Conservation (phyloP, 1,284 basidiomycete species). For the Sporisorium scitamineum region DNA sequence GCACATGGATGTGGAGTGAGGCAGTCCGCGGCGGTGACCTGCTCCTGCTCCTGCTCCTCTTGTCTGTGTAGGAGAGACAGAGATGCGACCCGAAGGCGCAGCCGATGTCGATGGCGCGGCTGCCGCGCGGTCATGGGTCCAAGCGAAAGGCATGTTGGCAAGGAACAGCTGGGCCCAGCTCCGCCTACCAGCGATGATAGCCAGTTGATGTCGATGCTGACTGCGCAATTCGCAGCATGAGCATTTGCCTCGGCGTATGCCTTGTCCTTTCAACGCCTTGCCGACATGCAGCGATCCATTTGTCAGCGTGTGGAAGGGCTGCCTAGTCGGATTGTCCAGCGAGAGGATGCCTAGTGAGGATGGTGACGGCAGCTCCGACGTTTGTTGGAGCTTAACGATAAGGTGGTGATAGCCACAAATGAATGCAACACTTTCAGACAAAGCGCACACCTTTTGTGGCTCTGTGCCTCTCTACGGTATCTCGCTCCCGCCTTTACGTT, state of each 20-base stretch:
- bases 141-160: constrained; percentile 26
- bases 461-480: no score
- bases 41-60: not conserved
- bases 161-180: no score
- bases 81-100: constrained; percentile 35
- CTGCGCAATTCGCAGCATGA: not conserved
- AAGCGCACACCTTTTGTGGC: no score
- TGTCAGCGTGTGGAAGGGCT: not conserved
- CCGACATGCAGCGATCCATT: not conserved
- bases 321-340: no score
- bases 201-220: not conserved
- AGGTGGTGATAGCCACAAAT: no score
- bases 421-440: no score
- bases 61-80: constrained; percentile 24
- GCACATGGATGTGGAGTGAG: constrained; percentile 28
- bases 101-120: constrained; percentile 18
- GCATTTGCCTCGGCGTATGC: not conserved
- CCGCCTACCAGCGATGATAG: not conserved
- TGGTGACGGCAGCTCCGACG: no score
- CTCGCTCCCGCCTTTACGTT: not conserved
- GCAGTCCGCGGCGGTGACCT: constrained; percentile 23
- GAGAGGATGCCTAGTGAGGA: no score
- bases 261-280: not conserved
- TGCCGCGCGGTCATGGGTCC: constrained; percentile 23
- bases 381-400: no score